Evolutionary conservation across 169 alveolate genomes (phyloP).

Genomic region (Plasmodium inui): DNA sequence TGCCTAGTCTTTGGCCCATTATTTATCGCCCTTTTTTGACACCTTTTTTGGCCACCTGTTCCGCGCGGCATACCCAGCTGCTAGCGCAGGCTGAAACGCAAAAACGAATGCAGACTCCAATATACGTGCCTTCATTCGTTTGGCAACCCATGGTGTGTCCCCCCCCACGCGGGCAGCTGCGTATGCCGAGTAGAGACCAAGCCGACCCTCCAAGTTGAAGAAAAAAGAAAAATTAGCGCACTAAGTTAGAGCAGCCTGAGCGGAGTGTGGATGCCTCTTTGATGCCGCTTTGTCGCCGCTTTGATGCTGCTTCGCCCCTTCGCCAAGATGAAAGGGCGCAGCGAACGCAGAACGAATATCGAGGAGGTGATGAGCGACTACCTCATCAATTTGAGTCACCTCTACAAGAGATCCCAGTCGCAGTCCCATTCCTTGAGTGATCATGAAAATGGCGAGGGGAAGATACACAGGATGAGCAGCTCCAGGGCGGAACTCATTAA

Average conservation of each 20-base stretch:
- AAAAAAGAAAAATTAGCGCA: too few relatives aligned
- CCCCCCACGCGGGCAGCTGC: background rate
- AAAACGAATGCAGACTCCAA: background rate
- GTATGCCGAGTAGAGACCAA: too few relatives aligned
- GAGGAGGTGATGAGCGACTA: conserved; percentile 65
- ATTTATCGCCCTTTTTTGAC: background rate
- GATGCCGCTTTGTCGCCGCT: background rate
- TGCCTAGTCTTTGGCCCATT: background rate
- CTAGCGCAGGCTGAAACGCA: background rate
- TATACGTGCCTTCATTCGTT: background rate
- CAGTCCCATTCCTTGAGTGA: conserved; percentile 1
- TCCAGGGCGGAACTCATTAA: background rate
- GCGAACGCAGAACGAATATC: conserved; percentile 25
- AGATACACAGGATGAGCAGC: background rate
- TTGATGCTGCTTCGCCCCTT: background rate
- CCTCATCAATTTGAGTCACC: conserved; percentile 16
- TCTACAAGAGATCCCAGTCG: conserved; percentile 4
- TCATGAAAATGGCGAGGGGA: background rate
- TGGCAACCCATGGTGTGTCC: background rate
- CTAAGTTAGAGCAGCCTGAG: background rate
- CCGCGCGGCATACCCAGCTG: background rate
- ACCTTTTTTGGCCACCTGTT: background rate
- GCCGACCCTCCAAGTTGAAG: background rate
- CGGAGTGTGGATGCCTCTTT: too few relatives aligned
- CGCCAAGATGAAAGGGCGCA: conserved; percentile 30